Evolutionary conservation across 139 green algal species (phyloP).

Genomic region (Spirogloea muscicola): DNA sequence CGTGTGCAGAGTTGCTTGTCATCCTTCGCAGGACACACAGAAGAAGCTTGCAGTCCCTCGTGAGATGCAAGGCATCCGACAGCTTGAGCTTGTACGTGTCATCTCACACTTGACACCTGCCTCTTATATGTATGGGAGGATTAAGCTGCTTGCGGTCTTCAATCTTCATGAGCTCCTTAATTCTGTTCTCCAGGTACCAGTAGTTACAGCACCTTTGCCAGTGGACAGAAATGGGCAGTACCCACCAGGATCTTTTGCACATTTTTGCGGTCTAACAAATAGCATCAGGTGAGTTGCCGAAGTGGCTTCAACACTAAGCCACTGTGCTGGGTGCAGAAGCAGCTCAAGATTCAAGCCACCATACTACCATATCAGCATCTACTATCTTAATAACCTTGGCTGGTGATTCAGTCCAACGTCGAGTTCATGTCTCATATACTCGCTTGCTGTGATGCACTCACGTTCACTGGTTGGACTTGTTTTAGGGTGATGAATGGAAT

Average conservation of each 20-base stretch:
- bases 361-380: too few relatives aligned
- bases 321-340: too few relatives aligned
- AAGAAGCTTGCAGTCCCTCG: too few relatives aligned
- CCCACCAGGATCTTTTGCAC: conserved; percentile 7
- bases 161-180: neutral
- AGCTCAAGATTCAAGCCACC: too few relatives aligned
- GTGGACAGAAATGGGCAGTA: conserved; percentile 33
- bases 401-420: too few relatives aligned
- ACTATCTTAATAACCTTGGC: too few relatives aligned
- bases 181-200: conserved; percentile 47
- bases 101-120: neutral
- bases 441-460: neutral
- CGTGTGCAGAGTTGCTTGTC: too few relatives aligned
- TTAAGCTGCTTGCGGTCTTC: neutral
- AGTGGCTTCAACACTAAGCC: too few relatives aligned
- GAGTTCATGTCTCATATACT: too few relatives aligned
- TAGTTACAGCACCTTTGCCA: conserved; percentile 39
- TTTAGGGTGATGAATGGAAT: conserved; percentile 47
- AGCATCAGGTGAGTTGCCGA: conserved; percentile 23
- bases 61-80: neutral
- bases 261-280: conserved; percentile 22
- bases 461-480: neutral
- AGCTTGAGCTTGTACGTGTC: neutral
- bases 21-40: too few relatives aligned
- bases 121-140: neutral